A percentile compares a stretch with the other conserved stretches of the same genome.
Conservation (phyloP, 768 basidiomycete genomes). For the Pilatotrama ljubarskyi region DNA sequence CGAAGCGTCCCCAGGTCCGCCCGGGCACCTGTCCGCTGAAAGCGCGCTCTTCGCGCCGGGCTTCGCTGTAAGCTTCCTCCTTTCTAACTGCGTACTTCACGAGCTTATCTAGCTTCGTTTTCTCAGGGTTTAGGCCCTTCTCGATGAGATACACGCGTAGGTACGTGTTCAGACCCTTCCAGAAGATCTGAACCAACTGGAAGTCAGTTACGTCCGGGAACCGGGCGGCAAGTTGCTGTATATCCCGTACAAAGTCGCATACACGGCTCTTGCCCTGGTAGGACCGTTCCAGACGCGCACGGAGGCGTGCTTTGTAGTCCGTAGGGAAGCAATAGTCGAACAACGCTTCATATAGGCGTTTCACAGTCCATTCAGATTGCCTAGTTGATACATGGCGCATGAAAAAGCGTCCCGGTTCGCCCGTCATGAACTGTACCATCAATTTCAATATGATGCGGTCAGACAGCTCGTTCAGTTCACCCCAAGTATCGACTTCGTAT, state of each 20-base stretch:
- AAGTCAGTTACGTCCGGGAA: conserved; percentile 19
- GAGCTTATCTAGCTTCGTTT: neutral
- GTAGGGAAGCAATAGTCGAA: conserved; percentile 21
- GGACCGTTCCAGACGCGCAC: neutral
- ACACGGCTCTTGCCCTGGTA: conserved; percentile 11
- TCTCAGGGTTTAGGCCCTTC: conserved; percentile 14
- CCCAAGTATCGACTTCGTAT: neutral
- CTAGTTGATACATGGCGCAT: conserved; percentile 24
- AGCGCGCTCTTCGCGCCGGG: neutral
- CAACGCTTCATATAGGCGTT: conserved; percentile 10
- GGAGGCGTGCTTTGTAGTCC: conserved; percentile 14
- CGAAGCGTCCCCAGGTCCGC: neutral
- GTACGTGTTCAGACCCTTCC: conserved; percentile 15
- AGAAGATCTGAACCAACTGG: conserved; percentile 17
- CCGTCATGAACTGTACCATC: conserved; percentile 20
- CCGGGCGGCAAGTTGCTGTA: conserved; percentile 23
- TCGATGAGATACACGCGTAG: conserved; percentile 8
- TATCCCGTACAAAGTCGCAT: conserved; percentile 21
- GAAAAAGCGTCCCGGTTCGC: conserved; percentile 22
- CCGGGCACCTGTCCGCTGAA: neutral
- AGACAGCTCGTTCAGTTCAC: neutral
- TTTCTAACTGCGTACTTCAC: neutral
- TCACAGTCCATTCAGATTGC: conserved; percentile 17
- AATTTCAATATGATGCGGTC: conserved; percentile 14
- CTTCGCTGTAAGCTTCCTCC: neutral